Evolutionary conservation across 169 alveolate genomes (phyloP), one percentile per base, ranked within the genome.

Genomic region (Plasmodium relictum): DNA sequence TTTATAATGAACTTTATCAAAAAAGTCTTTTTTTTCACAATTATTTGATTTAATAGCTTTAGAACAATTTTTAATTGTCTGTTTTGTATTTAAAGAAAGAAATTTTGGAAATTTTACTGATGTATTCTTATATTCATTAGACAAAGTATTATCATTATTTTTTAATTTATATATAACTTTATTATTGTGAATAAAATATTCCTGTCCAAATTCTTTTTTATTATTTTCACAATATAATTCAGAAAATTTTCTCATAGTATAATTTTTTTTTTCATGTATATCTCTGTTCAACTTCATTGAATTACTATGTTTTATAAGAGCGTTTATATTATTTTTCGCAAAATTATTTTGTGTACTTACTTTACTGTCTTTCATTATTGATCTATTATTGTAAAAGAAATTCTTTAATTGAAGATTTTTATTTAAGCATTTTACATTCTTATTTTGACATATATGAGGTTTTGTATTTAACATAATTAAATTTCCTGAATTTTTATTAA

Each of bases 401-500:
- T 48, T 70, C 7, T 45, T 20, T 20, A 26, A 22, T n/a, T 20
- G 16, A 10, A 20, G 42, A 70, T 70, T 70, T 18, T 45, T 24
- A 18, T 70, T 45, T 9, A n/a, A 18, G 6, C 16, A 70, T 10
- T 70, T 45, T 20, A 10, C 44, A 42, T 69, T 69, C 10, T 8
- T 18, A 69, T 18, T 14, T 63, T 31, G 20, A 24, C 10, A 31
- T 31, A 63, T 14, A 14, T 44, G 73, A 14, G n/a, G 14, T 37
- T 0, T 14, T 37, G 12, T 10, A 63, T 63, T 31, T 14, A 63
- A 6, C 12, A 26, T 63, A 63, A 48, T 48, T 48, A 48, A 9
- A 48, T 69, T 69, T 44, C 76, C 76, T 69, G 76, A 12, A 7
- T 69, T 69, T 37, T 42, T n/a, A 41, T 31, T 3, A 44, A 69